Base-by-base conservation (phyloP, 1,284 basidiomycete genomes). In the Ganoderma lucidum region DNA sequence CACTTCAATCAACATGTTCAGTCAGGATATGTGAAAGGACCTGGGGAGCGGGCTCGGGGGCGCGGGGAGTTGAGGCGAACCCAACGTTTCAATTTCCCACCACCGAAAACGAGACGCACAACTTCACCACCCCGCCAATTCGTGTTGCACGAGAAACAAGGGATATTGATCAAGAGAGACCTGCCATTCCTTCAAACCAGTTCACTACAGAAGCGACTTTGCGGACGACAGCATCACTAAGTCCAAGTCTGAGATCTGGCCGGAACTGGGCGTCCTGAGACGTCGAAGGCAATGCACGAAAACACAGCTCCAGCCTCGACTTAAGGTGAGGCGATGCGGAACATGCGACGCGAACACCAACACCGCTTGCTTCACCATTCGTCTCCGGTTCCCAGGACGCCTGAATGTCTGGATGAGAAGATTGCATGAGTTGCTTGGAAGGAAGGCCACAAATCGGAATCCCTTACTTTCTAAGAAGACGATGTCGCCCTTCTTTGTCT, bases 111-210 rank as follows among this genome's bases (percentile, higher is more conserved):
- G 48, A 12, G 28, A 51, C 23, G 23, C 12, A 28, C 19, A 6
- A 28, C 48, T 48, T 14, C 42, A 5, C 17, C 17, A 19, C 17
- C 42, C 17, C 42, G 4, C 6, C 42, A 17, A 28, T 28, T 51
- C 42, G 42, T 44, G 48, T 28, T 28, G 23, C 23, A 51, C 3
- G 9, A 28, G 23, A 23, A 51, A 9, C 4, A 35, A 48, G 19
- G 19, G 9, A n/a, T 51, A 2, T 14, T 14, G 39, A 61, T 70
- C 68, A 68, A 14, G 62, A 62, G 17, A 91, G 78, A 0, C 91
- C 91, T 9, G 90, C 90, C 82, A 90, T 88, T 14, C 75, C 75
- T 77, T 93, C 87, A 71, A 93, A 91, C 93, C 93, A 94, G 3
- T 78, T 75, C 1, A 89, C 91, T n/a, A 93, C 83, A 17, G 82